Evolutionary conservation across 2,329 filamentous ascomycete genomes (phyloP).

Genomic region (Calonectria crousiana): DNA sequence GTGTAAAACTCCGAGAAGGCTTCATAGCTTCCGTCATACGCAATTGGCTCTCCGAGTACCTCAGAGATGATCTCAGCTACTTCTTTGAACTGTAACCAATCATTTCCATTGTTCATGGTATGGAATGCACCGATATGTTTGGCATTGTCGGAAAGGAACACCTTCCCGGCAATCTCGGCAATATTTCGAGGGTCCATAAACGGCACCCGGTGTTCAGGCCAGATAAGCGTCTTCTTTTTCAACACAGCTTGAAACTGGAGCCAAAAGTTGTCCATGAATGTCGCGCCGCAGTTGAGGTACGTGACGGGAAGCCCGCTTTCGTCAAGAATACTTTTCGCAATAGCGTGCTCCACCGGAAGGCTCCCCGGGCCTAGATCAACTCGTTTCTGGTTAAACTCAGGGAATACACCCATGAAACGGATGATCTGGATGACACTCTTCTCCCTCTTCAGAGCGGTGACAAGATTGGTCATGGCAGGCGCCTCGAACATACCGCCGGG

Average conservation of each 20-base stretch:
- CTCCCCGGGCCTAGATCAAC: not conserved
- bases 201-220: not conserved
- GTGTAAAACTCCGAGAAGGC: not conserved
- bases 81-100: not conserved
- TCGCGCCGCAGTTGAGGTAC: not conserved
- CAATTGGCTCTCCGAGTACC: not conserved
- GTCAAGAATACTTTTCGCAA: constrained; percentile 3
- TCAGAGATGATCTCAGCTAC: not conserved
- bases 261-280: constrained; percentile 7
- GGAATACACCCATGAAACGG: not conserved
- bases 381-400: not conserved
- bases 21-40: not conserved
- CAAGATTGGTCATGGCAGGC: constrained; percentile 1
- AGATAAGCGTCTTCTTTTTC: not conserved
- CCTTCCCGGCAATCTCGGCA: not conserved
- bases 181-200: not conserved
- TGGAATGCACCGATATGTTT: constrained; percentile 6
- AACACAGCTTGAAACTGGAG: not conserved
- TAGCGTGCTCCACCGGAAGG: not conserved
- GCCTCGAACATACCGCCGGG: not conserved
- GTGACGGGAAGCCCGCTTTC: not conserved
- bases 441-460: not conserved
- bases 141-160: constrained; percentile 5
- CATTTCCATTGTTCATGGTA: constrained; percentile 10
- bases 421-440: not conserved